Conservation (phyloP, 371 early-diverging fungal genomes). For the Mortierella sp. region DNA sequence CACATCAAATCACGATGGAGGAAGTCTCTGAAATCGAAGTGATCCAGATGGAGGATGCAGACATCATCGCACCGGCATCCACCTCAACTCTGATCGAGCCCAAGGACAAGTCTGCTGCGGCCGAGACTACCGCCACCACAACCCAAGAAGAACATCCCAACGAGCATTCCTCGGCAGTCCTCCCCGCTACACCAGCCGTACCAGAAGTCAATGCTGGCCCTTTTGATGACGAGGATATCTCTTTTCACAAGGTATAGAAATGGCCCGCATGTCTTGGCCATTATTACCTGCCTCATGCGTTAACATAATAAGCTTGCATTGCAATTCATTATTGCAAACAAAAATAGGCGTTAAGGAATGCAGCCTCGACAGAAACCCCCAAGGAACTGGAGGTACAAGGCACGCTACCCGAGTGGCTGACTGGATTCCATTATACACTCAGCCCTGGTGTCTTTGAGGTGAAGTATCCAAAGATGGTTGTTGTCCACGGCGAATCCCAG, state of each 20-base stretch:
- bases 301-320: neutral
- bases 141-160: neutral
- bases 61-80: constrained; percentile 17
- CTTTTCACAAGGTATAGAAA: constrained; percentile 55
- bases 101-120: neutral
- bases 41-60: constrained; percentile 59
- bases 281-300: neutral
- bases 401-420: constrained; percentile 71
- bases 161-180: constrained; percentile 14
- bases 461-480: constrained; percentile 70
- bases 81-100: constrained; percentile 15
- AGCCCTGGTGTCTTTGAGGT: constrained; percentile 75
- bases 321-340: neutral
- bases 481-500: constrained; percentile 68
- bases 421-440: constrained; percentile 71
- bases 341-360: constrained; percentile 43
- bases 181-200: constrained; percentile 17
- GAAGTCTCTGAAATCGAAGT: constrained; percentile 63
- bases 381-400: constrained; percentile 61
- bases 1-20: constrained; percentile 23
- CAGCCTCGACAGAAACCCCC: constrained; percentile 43
- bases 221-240: constrained; percentile 31
- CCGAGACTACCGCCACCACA: constrained; percentile 4
- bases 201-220: constrained; percentile 7
- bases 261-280: neutral